Evolutionary conservation across 2,329 filamentous ascomycete genomes (phyloP).

Genomic region (Botrytis pseudocinerea): DNA sequence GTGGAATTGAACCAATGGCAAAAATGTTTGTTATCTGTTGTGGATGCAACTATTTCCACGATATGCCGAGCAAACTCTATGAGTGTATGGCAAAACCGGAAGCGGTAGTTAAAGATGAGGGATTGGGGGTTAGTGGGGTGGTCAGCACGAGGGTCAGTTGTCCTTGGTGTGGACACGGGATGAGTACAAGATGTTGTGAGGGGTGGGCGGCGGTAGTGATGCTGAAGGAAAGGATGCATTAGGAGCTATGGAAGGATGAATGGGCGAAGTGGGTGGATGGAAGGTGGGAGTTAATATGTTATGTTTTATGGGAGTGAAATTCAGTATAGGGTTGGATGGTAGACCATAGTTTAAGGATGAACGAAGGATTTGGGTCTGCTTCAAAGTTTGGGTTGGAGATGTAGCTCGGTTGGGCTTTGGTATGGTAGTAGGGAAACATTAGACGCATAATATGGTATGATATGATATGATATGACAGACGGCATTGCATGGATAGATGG

Average conservation of each 20-base stretch:
- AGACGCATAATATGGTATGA: not conserved
- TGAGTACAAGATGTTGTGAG: constrained; percentile 68
- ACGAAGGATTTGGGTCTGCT: not conserved
- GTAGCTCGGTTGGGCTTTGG: not conserved
- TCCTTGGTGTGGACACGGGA: constrained; percentile 71
- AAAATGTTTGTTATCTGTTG: constrained; percentile 69
- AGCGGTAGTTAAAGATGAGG: constrained; percentile 52
- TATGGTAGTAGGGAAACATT: not conserved
- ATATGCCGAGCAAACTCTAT: constrained; percentile 64
- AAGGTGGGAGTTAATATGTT: not conserved
- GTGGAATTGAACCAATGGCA: constrained; percentile 44
- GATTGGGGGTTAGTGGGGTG: constrained; percentile 54
- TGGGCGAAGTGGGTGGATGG: no score
- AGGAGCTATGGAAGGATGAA: not conserved
- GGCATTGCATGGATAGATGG: constrained; percentile 2
- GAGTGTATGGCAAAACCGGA: constrained; percentile 64
- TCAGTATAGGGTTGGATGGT: not conserved
- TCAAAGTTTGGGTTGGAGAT: not conserved
- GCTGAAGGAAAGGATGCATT: constrained; percentile 62
- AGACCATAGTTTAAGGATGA: not conserved
- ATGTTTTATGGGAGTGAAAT: constrained; percentile 4
- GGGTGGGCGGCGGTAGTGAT: constrained; percentile 68
- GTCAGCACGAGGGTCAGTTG: constrained; percentile 65
- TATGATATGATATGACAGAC: not conserved
- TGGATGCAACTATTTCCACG: constrained; percentile 63